Evolutionary conservation across 139 green algal genomes (phyloP), one percentile per base, ranked within the genome.

Genomic region (Coelastrella sp.): DNA sequence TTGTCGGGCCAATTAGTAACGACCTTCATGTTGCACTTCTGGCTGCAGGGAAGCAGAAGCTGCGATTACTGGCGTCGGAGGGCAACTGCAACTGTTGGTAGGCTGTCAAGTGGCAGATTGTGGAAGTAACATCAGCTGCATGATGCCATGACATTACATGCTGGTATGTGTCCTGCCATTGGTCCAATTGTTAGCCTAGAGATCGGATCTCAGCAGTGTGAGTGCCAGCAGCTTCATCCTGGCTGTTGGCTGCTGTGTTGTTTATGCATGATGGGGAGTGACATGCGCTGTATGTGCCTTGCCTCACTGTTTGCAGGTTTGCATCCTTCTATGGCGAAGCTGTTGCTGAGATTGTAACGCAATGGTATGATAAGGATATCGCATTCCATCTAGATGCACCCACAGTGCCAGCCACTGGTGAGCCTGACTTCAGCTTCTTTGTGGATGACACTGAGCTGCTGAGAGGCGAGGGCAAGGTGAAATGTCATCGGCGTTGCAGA

Each of bases 381-480:
- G 6, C 53, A 30, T 63, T 63, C 53, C 53, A 63, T 63, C 13
- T 63, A 11, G n/a, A 63, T n/a, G 9, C 53, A 63, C 53, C 53
- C 25, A 63, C 53, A 30, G 15, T 63, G 11, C 15, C 53, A 63
- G 53, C 53, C 53, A 63, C 53, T n/a, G 53, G 53, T 63, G 53
- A 63, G 53, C 53, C 53, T 63, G 53, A 63, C 9, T 63, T 63
- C 53, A 63, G 25, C 53, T 30, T 63, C 11, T 63, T 30, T 63
- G 11, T 63, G 53, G 53, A 63, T 23, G 4, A 63, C n/a, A 30
- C 15, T 63, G 53, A 63, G 53, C 53, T 63, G 53, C 17, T 63
- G 53, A 63, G 53, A 63, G 53, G 53, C 15, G 53, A 63, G 53
- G 53, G 53, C 53, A 63, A 63, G 53, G 53, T 63, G 53, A n/a